Base-by-base conservation (phyloP, 164 flowering plant species). In the Pachysandra terminalis region DNA sequence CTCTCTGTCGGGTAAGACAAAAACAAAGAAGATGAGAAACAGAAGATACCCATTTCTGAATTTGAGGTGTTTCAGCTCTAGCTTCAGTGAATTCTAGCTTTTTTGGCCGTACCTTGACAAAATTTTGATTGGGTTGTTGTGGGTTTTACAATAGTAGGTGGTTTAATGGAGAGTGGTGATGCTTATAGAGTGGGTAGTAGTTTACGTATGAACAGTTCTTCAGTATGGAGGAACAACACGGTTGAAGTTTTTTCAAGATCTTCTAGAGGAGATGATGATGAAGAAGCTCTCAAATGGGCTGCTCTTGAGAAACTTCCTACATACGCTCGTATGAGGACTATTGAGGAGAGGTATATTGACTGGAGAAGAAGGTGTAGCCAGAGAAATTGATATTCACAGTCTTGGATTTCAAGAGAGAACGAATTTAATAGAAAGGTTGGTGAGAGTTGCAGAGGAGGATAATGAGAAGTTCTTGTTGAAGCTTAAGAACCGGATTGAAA, bases 401-500 rank as follows among this genome's bases (percentile, higher is more conserved):
- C 81, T 83, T 70, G 85, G 81, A 16, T 63, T 66, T 19, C 72
- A 67, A 56, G 88, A 86, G 40, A 83, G 71, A 71, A 78, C 66
- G 61, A 61, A 27, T 22, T 57, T 88, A 69, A n/a, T 89, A 48
- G 90, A 90, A 52, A 85, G 87, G 63, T 74, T 90, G 40, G 71
- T 88, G 0, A 81, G 70, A 62, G 78, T 76, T 69, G 87, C 89
- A 0, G 93, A 85, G 55, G 82, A 86, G 45, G 91, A 84, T 60
- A 86, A 90, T 69, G 93, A 85, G 76, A 81, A 77, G 70, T 85
- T 87, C 80, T 76, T 90, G 74, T 53, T 79, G 58, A 85, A 88
- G 81, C 89, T 88, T 63, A 88, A 78, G 77, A 58, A 85, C 22
- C 71, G 82, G 8, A 72, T 81, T 52, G 79, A 81, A 55, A 56